Evolutionary conservation across 1,284 basidiomycete species (phyloP).

Genomic region (Puccinia hordei): DNA sequence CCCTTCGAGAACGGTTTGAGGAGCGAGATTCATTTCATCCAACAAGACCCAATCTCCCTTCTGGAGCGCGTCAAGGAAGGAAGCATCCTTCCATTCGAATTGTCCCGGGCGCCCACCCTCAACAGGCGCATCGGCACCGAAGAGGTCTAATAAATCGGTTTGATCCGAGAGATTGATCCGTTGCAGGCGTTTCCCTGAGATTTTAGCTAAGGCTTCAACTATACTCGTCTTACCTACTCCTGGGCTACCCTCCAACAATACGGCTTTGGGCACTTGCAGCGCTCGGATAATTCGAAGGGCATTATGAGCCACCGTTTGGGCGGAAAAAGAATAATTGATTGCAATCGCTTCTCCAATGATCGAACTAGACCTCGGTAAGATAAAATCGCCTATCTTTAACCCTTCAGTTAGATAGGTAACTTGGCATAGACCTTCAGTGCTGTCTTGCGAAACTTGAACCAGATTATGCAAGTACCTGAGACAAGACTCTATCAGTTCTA

Average conservation of each 20-base stretch:
- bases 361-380: neutral
- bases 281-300: slow-evolving; percentile 86
- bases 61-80: slow-evolving; percentile 89
- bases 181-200: slow-evolving; percentile 76
- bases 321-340: slow-evolving; percentile 74
- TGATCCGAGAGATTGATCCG: slow-evolving; percentile 99
- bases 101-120: slow-evolving; percentile 88
- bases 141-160: slow-evolving; percentile 93
- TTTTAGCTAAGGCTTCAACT: slow-evolving; percentile 79
- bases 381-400: slow-evolving; percentile 42
- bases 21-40: slow-evolving; percentile 98
- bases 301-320: slow-evolving; percentile 86
- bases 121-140: slow-evolving; percentile 93
- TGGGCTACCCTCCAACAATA: slow-evolving; percentile 94
- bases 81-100: slow-evolving; percentile 96
- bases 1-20: slow-evolving; percentile 87
- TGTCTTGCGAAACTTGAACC: slow-evolving; percentile 3
- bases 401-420: neutral
- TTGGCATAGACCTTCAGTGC: neutral
- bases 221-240: slow-evolving; percentile 99
- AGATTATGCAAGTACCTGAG: slow-evolving; percentile 24
- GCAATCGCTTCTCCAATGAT: neutral
- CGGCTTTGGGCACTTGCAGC: slow-evolving; percentile 85
- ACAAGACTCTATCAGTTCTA: slow-evolving; percentile 22
- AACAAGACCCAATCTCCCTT: slow-evolving; percentile 93